A percentile compares a stretch with the other conserved stretches of the same genome.
phyloP scores from a whole-genome alignment of 495 filamentous ascomycete genomes.

The Talaromyces ruber region DNA sequence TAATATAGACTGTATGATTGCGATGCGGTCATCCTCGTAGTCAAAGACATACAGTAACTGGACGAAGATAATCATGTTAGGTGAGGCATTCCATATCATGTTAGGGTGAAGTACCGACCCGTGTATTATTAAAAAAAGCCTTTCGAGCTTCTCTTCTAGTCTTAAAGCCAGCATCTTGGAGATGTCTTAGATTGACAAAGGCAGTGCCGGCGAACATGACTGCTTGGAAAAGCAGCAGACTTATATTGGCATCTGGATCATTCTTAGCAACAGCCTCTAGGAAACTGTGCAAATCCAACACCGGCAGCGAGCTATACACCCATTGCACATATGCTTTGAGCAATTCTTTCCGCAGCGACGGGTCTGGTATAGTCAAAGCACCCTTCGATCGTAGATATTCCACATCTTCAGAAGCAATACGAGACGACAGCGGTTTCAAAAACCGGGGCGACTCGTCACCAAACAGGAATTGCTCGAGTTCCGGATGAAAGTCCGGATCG shows the following conservation, averaged over 20 bases:
- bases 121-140: slow-evolving; percentile 64
- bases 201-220: slow-evolving; percentile 74
- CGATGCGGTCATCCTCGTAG: slow-evolving; percentile 70
- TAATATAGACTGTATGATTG: slow-evolving; percentile 69
- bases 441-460: slow-evolving; percentile 39
- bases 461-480: slow-evolving; percentile 29
- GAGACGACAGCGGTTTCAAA: slow-evolving; percentile 53
- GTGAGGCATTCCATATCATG: background rate
- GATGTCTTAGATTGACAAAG: slow-evolving; percentile 60
- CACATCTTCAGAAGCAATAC: slow-evolving; percentile 61
- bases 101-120: slow-evolving; percentile 39
- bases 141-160: slow-evolving; percentile 65
- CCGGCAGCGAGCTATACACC: slow-evolving; percentile 80
- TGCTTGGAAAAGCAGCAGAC: slow-evolving; percentile 68
- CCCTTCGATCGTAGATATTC: slow-evolving; percentile 65
- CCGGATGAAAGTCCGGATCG: slow-evolving; percentile 28
- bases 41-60: slow-evolving; percentile 72
- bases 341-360: slow-evolving; percentile 58
- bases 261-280: slow-evolving; percentile 50
- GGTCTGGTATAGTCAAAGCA: slow-evolving; percentile 59
- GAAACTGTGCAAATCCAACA: slow-evolving; percentile 67
- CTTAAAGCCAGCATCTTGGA: slow-evolving; percentile 60
- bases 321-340: slow-evolving; percentile 69
- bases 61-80: background rate
- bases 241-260: slow-evolving; percentile 54